Percentiles rank a stretch among this genome's conserved stretches.
Conservation (phyloP, 768 basidiomycete genomes). For the Leccinum longicurvipes region DNA sequence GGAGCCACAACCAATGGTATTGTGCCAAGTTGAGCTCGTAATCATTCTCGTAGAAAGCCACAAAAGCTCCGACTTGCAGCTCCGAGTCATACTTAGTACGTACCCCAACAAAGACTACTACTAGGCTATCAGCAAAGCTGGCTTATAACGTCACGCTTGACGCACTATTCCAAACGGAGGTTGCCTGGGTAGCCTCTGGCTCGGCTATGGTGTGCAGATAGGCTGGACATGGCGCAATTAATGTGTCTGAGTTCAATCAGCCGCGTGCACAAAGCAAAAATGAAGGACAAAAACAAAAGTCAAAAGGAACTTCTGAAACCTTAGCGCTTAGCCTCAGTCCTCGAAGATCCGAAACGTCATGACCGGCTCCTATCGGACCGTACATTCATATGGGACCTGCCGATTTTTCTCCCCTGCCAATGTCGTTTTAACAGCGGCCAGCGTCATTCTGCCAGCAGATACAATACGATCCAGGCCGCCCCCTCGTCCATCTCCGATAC, state of each 20-base stretch:
- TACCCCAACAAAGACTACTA: neutral
- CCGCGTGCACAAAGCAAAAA: neutral
- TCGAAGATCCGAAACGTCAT: neutral
- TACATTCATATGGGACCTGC: neutral
- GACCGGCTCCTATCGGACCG: neutral
- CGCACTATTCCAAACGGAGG: no score
- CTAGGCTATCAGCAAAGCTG: no score
- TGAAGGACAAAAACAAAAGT: no score
- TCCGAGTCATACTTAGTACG: neutral
- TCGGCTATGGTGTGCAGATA: no score
- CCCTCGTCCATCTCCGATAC: no score
- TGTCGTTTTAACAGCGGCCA: neutral
- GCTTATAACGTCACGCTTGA: no score
- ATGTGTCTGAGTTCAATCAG: neutral
- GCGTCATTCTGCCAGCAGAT: conserved; percentile 4
- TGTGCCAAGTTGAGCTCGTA: neutral
- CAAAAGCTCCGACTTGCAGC: neutral
- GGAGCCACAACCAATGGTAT: neutral
- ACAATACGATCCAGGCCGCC: neutral
- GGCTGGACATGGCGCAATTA: neutral
- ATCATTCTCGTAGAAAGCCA: neutral
- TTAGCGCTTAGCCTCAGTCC: neutral
- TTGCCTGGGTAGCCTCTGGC: no score
- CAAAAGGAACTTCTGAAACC: neutral
- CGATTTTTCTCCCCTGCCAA: neutral